Percentiles rank a stretch among this genome's conserved stretches.
Conservation (phyloP, 2,329 filamentous ascomycete species). For the Hirsutella thompsonii region DNA sequence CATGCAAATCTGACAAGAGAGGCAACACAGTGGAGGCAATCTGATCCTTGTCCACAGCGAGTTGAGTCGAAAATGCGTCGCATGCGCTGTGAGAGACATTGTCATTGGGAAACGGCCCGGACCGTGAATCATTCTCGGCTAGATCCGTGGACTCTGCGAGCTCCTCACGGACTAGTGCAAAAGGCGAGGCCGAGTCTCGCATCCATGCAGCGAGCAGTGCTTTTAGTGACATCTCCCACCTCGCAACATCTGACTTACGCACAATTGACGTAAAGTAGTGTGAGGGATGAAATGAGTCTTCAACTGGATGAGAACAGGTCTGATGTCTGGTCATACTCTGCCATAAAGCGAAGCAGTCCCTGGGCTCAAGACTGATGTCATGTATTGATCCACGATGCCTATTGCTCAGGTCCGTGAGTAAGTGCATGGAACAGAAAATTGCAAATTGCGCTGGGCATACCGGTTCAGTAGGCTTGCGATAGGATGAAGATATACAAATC, state of each 20-base stretch:
- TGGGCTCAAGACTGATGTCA: conserved; percentile 56
- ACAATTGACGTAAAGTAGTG: conserved; percentile 38
- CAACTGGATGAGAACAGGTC: conserved; percentile 35
- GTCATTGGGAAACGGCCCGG: too few species aligned
- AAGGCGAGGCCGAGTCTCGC: conserved; percentile 29
- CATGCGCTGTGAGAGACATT: too few species aligned
- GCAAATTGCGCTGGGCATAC: conserved; percentile 10
- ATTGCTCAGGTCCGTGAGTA: neutral
- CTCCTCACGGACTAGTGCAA: conserved; percentile 29
- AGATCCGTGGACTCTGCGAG: too few species aligned
- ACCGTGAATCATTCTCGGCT: too few species aligned
- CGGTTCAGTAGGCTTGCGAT: conserved; percentile 48
- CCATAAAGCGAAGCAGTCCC: conserved; percentile 58
- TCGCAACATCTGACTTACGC: conserved; percentile 50
- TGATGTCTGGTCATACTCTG: conserved; percentile 46
- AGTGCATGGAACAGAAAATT: neutral
- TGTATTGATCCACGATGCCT: conserved; percentile 48
- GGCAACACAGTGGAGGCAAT: neutral
- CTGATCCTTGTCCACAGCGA: neutral
- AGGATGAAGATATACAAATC: conserved; percentile 54
- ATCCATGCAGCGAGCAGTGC: conserved; percentile 47
- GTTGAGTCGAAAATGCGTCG: neutral
- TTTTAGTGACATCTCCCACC: conserved; percentile 54
- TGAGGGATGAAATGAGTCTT: conserved; percentile 33
- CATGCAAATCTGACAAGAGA: conserved; percentile 35